Evolutionary conservation across 2,329 filamentous ascomycete species (phyloP), one percentile per base, ranked within the genome.

Genomic region (Fonsecaea erecta): DNA sequence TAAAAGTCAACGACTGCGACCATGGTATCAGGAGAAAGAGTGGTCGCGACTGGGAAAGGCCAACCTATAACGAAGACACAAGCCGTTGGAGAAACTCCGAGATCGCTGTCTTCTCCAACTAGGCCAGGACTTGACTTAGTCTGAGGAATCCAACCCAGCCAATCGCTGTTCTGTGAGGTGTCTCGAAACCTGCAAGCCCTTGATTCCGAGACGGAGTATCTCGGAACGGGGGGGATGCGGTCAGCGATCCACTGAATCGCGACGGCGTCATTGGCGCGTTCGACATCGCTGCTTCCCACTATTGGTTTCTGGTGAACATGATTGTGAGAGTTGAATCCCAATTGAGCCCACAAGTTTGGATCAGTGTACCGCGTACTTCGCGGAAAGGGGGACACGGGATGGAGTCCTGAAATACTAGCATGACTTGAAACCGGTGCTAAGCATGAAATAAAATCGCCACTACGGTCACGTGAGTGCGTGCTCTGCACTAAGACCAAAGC

Each of bases 101-200:
- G 66, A 53, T 68, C 63, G 61, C 62, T 60, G 52, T 32, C 48
- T 60, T 66, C 64, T 66, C 59, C 54, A 66, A 63, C 21, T 54
- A 48, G 18, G 18, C 18, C 21, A 12, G 18, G 8, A 48, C 7
- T 18, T n/a, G 18, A 18, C 11, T 32, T 35, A 16, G 51, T 26
- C 21, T 28, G 35, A 16, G 11, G n/a, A 21, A n/a, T n/a, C 57
- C 40, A 35, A 21, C 12, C 34, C 7, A 53, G 35, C 51, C 35
- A 61, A 43, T 54, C 59, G 35, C 51, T 46, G n/a, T 30, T 21
- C 37, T 54, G 32, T 12, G 21, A 1, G 2, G 55, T 46, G 28
- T 62, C 60, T 64, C 66, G 59, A 59, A 63, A 43, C 56, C n/a
- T 26, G 6, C 14, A 8, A 21, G 8, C 26, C 16, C 11, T 12